Percentiles rank a stretch among this genome's conserved stretches.
Conservation (phyloP, 2,329 filamentous ascomycete species). For the Sporothrix phasma region DNA sequence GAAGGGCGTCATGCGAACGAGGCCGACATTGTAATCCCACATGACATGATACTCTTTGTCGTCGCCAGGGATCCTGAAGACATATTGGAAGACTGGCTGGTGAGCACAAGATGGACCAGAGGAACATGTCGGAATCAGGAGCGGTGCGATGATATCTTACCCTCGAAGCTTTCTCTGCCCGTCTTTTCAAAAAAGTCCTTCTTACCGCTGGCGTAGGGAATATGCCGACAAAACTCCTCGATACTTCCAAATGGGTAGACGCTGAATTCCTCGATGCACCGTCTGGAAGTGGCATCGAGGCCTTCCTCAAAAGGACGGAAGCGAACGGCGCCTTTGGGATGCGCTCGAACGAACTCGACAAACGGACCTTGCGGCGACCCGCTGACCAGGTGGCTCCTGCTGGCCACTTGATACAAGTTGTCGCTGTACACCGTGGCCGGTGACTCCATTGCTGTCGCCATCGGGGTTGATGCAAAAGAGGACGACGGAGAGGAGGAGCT, state of each 20-base stretch:
- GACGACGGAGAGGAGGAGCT: not conserved
- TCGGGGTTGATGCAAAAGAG: not conserved
- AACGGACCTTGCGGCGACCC: not conserved
- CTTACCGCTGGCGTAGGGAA: conserved; percentile 92
- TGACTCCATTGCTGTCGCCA: conserved; percentile 1
- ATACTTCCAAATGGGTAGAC: conserved; percentile 58
- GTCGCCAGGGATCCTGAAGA: conserved; percentile 60
- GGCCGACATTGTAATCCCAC: conserved; percentile 95
- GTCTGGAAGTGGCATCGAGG: conserved; percentile 45
- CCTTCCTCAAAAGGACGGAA: conserved; percentile 61
- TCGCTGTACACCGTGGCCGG: conserved; percentile 16
- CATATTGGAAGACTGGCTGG: conserved; percentile 67
- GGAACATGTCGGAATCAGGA: not conserved
- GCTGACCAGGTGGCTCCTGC: not conserved
- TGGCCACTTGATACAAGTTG: not conserved
- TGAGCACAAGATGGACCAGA: not conserved
- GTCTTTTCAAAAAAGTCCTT: conserved; percentile 82
- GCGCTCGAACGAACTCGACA: conserved; percentile 14
- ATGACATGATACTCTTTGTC: conserved; percentile 62
- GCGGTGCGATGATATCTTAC: conserved; percentile 36
- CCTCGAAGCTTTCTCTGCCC: conserved; percentile 78
- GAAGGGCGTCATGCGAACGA: conserved; percentile 87
- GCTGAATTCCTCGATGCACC: conserved; percentile 52
- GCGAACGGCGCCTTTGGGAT: conserved; percentile 55
- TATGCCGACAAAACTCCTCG: conserved; percentile 56